Base-by-base conservation (phyloP, 306 rosid genomes). In the Psophocarpus tetragonolobus region DNA sequence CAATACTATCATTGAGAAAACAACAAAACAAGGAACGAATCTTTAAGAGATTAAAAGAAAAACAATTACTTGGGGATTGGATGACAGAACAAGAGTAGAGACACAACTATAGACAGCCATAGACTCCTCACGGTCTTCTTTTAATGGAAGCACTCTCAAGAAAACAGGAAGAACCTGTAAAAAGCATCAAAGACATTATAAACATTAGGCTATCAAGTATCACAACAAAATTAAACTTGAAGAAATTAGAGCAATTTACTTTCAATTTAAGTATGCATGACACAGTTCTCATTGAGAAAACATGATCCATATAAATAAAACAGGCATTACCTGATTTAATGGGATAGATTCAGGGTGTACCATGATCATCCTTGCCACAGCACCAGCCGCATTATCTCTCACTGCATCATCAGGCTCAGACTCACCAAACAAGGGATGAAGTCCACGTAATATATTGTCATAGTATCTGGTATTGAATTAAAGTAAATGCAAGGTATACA, bases 341-440 rank as follows among this genome's bases (percentile, higher is more conserved):
- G 98, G 99, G 65, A 96, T 80, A 71, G 94, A 80, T 84, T 96
- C 98, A 5, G 97, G 97, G 68, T 96, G 98, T 63, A 91, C 97
- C 97, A 96, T 91, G 84, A 96, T 92, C 99, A 96, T 92, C 83
- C 97, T 91, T 67, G 99, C 99, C 68, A 96, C 94, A 41, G 98
- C 98, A 76, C 99, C 99, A 78, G 99, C 98, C 11, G 98, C 98
- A 64, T 92, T 95, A 87, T 95, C 99, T 87, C 93, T 86, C 51
- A 91, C 99, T 45, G 99, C 99, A 87, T 96, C 82, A 87, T 96
- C 98, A 54, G 96, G 92, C 81, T 96, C 99, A 36, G 94, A 92
- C 75, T 93, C 99, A 78, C 94, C 96, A 88, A 96, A 96, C 79
- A 96, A 68, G 39, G 99, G 98, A 85, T 82, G 92, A 68, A 96